phyloP scores from a whole-genome alignment of 768 basidiomycete genomes.

The Royoungia palumana region DNA sequence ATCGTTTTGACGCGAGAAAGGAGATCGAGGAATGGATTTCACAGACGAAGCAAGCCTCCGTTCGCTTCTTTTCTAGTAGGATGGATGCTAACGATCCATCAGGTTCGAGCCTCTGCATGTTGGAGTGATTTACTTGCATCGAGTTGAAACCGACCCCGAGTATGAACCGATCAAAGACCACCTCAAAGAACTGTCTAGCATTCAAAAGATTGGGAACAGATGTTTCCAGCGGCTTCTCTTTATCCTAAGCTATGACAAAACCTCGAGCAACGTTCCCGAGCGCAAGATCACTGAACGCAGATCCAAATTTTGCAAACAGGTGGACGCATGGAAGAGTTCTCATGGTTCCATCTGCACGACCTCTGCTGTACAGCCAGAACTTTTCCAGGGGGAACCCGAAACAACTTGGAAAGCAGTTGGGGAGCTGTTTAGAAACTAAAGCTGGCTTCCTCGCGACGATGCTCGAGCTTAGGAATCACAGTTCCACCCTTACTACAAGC shows the following conservation, averaged over 20 bases:
- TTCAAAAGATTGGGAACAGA: not conserved
- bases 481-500: too few relatives aligned
- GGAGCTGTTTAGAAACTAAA: not conserved
- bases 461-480: too few relatives aligned
- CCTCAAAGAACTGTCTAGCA: conserved; percentile 1
- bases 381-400: conserved; percentile 13
- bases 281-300: conserved; percentile 1
- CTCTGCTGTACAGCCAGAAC: not conserved
- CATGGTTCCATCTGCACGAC: too few relatives aligned
- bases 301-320: not conserved
- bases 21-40: conserved; percentile 7
- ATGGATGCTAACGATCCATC: not conserved
- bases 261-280: not conserved
- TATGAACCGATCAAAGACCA: conserved; percentile 4
- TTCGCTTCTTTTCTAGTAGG: not conserved
- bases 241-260: conserved; percentile 13
- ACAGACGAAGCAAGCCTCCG: not conserved
- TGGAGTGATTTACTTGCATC: conserved; percentile 20
- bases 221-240: not conserved
- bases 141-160: conserved; percentile 15
- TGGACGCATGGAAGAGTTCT: conserved; percentile 1
- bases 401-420: conserved; percentile 12
- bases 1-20: conserved; percentile 3
- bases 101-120: conserved; percentile 6
- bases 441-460: too few relatives aligned